Percentiles rank a stretch among this genome's conserved stretches.
Evolutionary conservation across 108 stramenopile species (phyloP).

Genomic region (Licmophora abbreviata): DNA sequence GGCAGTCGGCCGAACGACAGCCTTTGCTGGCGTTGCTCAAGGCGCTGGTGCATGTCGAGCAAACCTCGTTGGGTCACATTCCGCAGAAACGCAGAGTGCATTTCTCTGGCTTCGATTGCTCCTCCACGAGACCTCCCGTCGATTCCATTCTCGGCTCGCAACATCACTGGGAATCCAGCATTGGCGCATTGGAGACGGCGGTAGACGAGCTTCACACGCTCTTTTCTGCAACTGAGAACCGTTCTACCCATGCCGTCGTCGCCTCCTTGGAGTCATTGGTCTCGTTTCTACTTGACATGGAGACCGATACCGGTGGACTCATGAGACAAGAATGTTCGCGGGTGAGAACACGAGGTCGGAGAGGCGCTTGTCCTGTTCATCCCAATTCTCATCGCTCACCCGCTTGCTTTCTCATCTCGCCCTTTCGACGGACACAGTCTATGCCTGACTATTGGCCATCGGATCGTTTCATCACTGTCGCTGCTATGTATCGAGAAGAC

Average conservation of each 20-base stretch:
- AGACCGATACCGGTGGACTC: not conserved
- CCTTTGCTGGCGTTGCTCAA: not conserved
- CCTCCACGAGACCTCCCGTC: conserved; percentile 9
- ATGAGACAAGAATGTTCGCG: not conserved
- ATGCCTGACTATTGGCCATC: conserved; percentile 12
- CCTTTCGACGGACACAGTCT: not conserved
- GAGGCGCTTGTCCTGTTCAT: not conserved
- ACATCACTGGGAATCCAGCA: not conserved
- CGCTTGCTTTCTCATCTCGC: not conserved
- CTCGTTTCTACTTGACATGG: not conserved
- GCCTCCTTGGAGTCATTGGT: not conserved
- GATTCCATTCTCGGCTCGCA: conserved; percentile 9
- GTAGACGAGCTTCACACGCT: conserved; percentile 1
- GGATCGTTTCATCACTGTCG: conserved; percentile 1
- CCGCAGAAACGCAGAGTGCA: conserved; percentile 1
- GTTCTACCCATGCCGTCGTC: not conserved
- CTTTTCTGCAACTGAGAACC: not conserved
- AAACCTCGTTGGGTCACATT: conserved; percentile 3
- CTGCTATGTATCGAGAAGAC: conserved; percentile 1
- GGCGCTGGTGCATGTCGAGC: not conserved
- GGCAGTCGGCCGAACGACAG: not conserved
- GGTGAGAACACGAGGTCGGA: not conserved
- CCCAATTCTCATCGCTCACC: not conserved
- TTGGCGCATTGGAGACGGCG: not conserved
- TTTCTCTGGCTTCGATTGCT: conserved; percentile 7